phyloP scores from a whole-genome alignment of 2,329 filamentous ascomycete genomes.

The Malbranchea cinnamomea region DNA sequence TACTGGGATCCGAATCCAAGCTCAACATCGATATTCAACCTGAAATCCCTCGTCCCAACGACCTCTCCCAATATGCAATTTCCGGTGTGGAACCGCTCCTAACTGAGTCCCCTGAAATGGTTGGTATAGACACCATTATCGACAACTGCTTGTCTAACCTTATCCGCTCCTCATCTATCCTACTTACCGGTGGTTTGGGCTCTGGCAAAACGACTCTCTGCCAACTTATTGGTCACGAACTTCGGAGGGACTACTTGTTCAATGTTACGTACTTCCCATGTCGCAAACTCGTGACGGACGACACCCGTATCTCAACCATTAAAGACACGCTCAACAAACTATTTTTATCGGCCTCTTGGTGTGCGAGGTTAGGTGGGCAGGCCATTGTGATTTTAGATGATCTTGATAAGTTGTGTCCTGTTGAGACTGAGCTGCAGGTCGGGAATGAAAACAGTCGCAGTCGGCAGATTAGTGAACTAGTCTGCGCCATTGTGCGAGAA shows the following conservation, averaged over 20 bases:
- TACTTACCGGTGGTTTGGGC: conserved; percentile 77
- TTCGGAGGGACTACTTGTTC: conserved; percentile 60
- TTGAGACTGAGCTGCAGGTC: conserved; percentile 86
- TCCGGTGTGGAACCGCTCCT: conserved; percentile 43
- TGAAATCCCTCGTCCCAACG: conserved; percentile 52
- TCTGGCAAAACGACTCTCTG: conserved; percentile 78
- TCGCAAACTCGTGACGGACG: conserved; percentile 74
- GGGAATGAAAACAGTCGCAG: conserved; percentile 88
- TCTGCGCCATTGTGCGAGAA: conserved; percentile 69
- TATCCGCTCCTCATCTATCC: conserved; percentile 71
- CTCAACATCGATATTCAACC: conserved; percentile 61
- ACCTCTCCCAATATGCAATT: conserved; percentile 22
- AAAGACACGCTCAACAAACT: conserved; percentile 74
- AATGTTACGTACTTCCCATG: conserved; percentile 79
- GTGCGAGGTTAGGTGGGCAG: conserved; percentile 68
- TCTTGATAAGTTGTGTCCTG: conserved; percentile 79
- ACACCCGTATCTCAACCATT: conserved; percentile 75
- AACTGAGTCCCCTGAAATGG: conserved; percentile 44
- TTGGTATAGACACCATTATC: conserved; percentile 71
- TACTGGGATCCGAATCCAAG: conserved; percentile 61
- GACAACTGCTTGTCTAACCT: conserved; percentile 60
- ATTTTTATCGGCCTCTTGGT: conserved; percentile 86
- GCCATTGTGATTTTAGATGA: conserved; percentile 83
- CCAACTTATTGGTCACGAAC: conserved; percentile 56
- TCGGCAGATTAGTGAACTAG: conserved; percentile 76